These are phyloP conservation scores for Hirsutella rhossiliensis DNA, from an alignment of 2,329 filamentous ascomycete genomes.

Conservation along the genomic window DNA sequence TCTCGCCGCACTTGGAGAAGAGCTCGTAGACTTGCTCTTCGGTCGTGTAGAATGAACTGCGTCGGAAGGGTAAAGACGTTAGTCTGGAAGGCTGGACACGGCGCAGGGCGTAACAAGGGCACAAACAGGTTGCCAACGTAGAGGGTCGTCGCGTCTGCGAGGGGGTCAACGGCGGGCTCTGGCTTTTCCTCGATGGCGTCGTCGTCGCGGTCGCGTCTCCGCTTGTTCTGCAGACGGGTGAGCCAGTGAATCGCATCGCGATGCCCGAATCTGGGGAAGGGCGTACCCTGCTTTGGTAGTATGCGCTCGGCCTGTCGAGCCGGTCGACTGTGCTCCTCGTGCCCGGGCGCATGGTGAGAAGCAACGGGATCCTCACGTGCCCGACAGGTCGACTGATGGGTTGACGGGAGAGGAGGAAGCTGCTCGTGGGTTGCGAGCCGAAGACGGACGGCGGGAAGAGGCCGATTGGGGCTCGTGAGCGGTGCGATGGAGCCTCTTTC, in stretches of 20 bases:
- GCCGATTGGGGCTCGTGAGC: no score
- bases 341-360: conserved; percentile 29
- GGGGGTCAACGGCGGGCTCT: conserved; percentile 50
- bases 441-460: no score
- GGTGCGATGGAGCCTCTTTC: no score
- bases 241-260: neutral
- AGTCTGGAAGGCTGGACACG: neutral
- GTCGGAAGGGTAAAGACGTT: conserved; percentile 1
- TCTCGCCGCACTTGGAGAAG: conserved; percentile 92
- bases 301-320: conserved; percentile 88
- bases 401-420: neutral
- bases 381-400: neutral
- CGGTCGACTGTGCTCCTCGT: conserved; percentile 70
- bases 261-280: neutral
- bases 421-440: no score
- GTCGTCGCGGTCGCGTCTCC: conserved; percentile 51
- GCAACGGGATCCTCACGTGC: neutral
- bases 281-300: conserved; percentile 71
- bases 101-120: neutral
- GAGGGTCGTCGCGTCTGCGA: conserved; percentile 82
- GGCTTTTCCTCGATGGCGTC: conserved; percentile 33
- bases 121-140: conserved; percentile 88
- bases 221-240: conserved; percentile 48
- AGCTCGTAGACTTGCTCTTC: conserved; percentile 98
- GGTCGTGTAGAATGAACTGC: conserved; percentile 90